Evolutionary conservation across 176 grass and related monocot genomes (phyloP), one percentile per base, ranked within the genome.

Genomic region (bread wheat (Triticum aestivum)): DNA sequence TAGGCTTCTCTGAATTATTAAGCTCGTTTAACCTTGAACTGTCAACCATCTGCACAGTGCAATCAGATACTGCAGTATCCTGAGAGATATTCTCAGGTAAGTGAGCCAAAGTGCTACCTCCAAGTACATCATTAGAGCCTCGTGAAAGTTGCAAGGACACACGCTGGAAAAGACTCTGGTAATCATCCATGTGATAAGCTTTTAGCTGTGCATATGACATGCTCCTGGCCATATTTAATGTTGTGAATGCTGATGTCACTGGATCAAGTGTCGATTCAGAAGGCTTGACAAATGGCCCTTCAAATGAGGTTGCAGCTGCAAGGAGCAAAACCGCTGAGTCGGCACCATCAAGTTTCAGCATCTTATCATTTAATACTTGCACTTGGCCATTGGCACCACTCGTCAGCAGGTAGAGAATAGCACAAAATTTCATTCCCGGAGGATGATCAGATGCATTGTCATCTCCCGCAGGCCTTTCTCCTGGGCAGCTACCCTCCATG

Each of bases 311-410:
- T 77, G 91, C 75, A 93, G 92, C 89, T 62, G 84, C 81, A 56
- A 94, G 91, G 84, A 97, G 88, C 51, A 97, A 90, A 82, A 97
- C 79, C 86, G 63, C 92, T 56, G 88, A 97, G 61, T 97, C 95
- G 73, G 95, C 89, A 91, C 87, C 83, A 69, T 84, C 88, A 83
- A 97, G 65, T 85, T 91, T 92, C 66, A 97, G 87, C 74, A 81
- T 97, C 71, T 84, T 90, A 86, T 86, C 82, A 71, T 94, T 84
- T 66, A 87, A 71, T 34, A 90, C 79, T 83, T 88, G 65, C 52
- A 90, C 77, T 42, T n/a, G 87, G 42, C 72, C 65, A 87, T 76
- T 79, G 67, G 72, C 66, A 85, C 89, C 87, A 44, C 82, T 86
- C n/a, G 44, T 79, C 65, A 87, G 87, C 72, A 94, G 61, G 44